Conservation (phyloP, 345 rosid species). For the Physaria fendleri region DNA sequence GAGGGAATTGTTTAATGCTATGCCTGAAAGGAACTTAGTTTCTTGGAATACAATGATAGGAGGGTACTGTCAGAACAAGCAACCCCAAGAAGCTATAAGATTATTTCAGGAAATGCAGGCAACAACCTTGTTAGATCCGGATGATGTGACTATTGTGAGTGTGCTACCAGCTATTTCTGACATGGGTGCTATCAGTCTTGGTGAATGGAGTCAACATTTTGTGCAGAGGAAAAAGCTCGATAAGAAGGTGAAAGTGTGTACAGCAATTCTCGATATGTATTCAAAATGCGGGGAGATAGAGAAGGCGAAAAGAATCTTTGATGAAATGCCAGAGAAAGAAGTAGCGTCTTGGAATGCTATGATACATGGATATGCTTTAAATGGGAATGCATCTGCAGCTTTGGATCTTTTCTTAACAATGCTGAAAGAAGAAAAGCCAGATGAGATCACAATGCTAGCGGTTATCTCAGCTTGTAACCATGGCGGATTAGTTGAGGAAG, state of each 20-base stretch:
- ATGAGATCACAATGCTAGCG: constrained; percentile 57
- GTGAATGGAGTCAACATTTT: constrained; percentile 54
- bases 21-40: constrained; percentile 57
- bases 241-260: constrained; percentile 43
- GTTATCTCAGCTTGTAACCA: constrained; percentile 79
- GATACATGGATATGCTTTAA: constrained; percentile 62
- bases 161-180: constrained; percentile 74
- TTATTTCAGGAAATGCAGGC: constrained; percentile 61
- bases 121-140: constrained; percentile 46
- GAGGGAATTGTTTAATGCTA: constrained; percentile 47
- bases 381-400: constrained; percentile 63
- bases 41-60: constrained; percentile 84
- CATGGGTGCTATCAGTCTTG: constrained; percentile 61
- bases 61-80: constrained; percentile 62
- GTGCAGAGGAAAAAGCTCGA: constrained; percentile 47
- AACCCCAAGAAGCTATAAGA: constrained; percentile 56
- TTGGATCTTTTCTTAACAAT: constrained; percentile 41
- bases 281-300: constrained; percentile 68
- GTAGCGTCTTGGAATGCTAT: constrained; percentile 71
- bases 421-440: constrained; percentile 48
- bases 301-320: constrained; percentile 43
- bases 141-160: constrained; percentile 58
- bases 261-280: constrained; percentile 77
- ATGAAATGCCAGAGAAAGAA: constrained; percentile 40
- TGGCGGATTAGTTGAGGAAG: constrained; percentile 66